Evolutionary conservation across 2,329 filamentous ascomycete species (phyloP).

Genomic region (Dryadomyces sulphureus): DNA sequence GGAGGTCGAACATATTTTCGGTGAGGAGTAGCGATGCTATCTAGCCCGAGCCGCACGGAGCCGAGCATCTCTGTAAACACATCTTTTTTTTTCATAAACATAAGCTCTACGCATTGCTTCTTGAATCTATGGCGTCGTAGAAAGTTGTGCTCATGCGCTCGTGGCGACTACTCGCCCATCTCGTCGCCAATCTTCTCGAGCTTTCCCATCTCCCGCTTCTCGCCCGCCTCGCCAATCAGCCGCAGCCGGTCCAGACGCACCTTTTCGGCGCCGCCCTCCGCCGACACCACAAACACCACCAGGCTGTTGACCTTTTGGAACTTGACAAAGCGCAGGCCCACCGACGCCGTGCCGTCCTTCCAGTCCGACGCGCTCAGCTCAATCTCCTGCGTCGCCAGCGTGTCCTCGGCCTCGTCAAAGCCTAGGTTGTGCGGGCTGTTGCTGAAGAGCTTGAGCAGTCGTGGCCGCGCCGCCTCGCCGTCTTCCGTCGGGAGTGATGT

Average conservation of each 20-base stretch:
- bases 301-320: constrained; percentile 88
- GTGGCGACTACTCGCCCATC: constrained; percentile 39
- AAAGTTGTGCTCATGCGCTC: not conserved
- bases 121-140: not conserved
- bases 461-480: constrained; percentile 64
- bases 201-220: constrained; percentile 88
- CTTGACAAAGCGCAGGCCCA: constrained; percentile 79
- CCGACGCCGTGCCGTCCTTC: constrained; percentile 63
- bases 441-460: constrained; percentile 69
- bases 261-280: constrained; percentile 70
- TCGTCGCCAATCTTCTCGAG: constrained; percentile 87
- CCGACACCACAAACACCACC: constrained; percentile 78
- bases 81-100: too few relatives aligned
- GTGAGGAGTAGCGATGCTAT: not conserved
- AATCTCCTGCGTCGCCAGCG: constrained; percentile 64
- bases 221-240: constrained; percentile 75
- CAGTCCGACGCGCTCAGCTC: constrained; percentile 64
- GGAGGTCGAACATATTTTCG: constrained; percentile 23
- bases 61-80: constrained; percentile 6
- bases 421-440: constrained; percentile 85
- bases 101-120: too few relatives aligned
- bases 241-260: constrained; percentile 66
- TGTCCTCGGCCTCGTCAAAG: constrained; percentile 88
- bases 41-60: constrained; percentile 8
- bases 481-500: constrained; percentile 65